Evolutionary conservation across 1,284 basidiomycete species (phyloP), one percentile per base, ranked within the genome.

Genomic region (Ceratobasidium sp.): DNA sequence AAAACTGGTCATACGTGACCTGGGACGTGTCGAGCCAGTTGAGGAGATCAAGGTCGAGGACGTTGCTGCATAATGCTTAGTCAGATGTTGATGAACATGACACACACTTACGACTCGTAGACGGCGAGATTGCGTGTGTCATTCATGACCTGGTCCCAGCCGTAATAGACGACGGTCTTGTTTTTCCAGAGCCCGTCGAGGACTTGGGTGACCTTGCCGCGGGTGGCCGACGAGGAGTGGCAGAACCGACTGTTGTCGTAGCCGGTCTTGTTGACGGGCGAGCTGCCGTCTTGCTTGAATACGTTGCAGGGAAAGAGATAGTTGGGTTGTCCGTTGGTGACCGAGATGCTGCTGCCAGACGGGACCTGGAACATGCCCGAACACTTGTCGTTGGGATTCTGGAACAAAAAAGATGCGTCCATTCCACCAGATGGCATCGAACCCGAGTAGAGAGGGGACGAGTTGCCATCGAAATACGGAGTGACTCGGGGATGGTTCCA

Each of bases 221-320:
- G 83, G 0, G 92, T 86, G 52, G 77, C 80, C 0, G 82, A 74
- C n/a, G 83, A 79, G 7, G 84, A 80, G 79, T 98, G 96, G 74
- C 96, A 98, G 68, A 86, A 88, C 12, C 84, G 88, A 22, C 78
- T 77, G 12, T 78, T 75, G 34, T 86, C 86, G 75, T 94, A 93
- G 35, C 82, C 84, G 0, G 91, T 90, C 45, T 83, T 73, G 78
- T 97, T 95, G 73, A 84, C 80, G 1, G 82, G 77, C 0, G 80
- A 81, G 1, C 83, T 87, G 43, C 89, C 91, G 72, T 85, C 85
- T 77, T 94, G 94, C 73, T 87, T 85, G 79, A 85, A 90, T 52
- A 96, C 79, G 76, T 96, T 96, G 84, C 97, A 99, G 2, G 96
- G 94, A 79, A 98, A 98, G 80, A 98, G 98, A 92, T 93, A 97